These are phyloP conservation scores for Parmelia sp. DNA, from an alignment of 495 filamentous ascomycete genomes.

Conservation along the genomic window DNA sequence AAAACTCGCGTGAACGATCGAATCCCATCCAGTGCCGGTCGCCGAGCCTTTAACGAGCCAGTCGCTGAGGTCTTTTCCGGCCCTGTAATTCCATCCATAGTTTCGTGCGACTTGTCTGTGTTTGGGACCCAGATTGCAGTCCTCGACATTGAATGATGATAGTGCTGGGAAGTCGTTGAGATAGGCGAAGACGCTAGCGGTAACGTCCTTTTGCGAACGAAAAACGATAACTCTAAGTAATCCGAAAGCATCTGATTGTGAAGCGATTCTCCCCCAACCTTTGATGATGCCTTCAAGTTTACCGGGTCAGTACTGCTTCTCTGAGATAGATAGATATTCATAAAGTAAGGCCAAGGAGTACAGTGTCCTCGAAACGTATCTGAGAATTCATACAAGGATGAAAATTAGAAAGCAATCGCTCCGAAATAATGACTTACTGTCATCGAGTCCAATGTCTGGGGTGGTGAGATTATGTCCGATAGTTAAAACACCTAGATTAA, in stretches of 20 bases:
- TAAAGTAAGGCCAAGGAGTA: background rate
- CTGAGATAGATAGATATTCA: background rate
- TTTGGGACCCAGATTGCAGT: constrained; percentile 14
- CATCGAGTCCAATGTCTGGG: constrained; percentile 22
- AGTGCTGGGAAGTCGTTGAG: constrained; percentile 26
- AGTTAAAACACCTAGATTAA: constrained; percentile 27
- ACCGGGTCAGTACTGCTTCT: background rate
- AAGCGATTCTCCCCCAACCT: constrained; percentile 26
- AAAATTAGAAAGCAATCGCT: background rate
- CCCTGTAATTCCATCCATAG: constrained; percentile 17
- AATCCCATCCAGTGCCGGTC: constrained; percentile 16
- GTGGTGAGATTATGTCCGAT: constrained; percentile 16
- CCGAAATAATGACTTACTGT: constrained; percentile 8
- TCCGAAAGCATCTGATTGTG: constrained; percentile 22
- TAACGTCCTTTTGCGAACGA: constrained; percentile 23
- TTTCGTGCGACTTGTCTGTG: constrained; percentile 9
- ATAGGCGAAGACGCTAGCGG: constrained; percentile 21
- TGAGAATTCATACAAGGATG: background rate
- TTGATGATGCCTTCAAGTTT: constrained; percentile 21
- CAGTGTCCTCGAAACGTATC: background rate
- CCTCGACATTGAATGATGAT: constrained; percentile 19
- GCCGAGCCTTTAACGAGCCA: constrained; percentile 7
- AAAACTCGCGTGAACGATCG: constrained; percentile 12
- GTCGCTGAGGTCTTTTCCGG: constrained; percentile 13
- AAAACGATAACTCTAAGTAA: constrained; percentile 26